These are phyloP conservation scores for Phanerochaete sordida DNA, from an alignment of 768 basidiomycete species.

Conservation along the genomic window DNA sequence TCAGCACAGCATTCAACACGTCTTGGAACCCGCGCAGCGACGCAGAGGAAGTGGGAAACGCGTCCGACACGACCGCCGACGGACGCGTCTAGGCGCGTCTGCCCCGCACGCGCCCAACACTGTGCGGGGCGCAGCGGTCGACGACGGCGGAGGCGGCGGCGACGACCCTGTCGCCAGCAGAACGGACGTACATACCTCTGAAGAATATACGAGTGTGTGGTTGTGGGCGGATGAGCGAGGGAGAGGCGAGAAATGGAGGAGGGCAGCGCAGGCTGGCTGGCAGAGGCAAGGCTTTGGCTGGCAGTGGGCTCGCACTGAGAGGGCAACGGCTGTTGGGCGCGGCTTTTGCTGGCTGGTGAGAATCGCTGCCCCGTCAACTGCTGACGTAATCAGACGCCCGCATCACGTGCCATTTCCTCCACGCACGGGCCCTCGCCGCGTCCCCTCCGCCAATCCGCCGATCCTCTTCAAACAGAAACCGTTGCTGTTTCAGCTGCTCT, in stretches of 20 bases:
- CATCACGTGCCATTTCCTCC: not conserved
- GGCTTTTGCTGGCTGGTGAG: conserved; percentile 10
- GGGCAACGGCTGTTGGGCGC: conserved; percentile 6
- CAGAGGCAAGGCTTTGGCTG: conserved; percentile 9
- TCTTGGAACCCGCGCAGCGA: conserved; percentile 18
- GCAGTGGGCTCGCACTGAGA: conserved; percentile 7
- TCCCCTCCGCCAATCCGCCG: not conserved
- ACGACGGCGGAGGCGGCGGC: conserved; percentile 4
- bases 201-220: not conserved
- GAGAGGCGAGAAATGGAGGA: not conserved
- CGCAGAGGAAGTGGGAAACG: not conserved
- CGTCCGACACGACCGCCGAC: conserved; percentile 7
- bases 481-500: not conserved
- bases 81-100: conserved; percentile 13
- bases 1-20: conserved; percentile 40
- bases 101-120: conserved; percentile 6
- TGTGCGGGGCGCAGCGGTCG: conserved; percentile 1
- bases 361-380: not conserved
- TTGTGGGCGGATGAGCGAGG: not conserved
- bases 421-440: not conserved
- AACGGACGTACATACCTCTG: conserved; percentile 5
- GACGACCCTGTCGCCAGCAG: not conserved
- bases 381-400: not conserved
- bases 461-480: not conserved
- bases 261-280: not conserved